Conservation (phyloP, 2,329 filamentous ascomycete species). For the Hypocrella siamensis region DNA sequence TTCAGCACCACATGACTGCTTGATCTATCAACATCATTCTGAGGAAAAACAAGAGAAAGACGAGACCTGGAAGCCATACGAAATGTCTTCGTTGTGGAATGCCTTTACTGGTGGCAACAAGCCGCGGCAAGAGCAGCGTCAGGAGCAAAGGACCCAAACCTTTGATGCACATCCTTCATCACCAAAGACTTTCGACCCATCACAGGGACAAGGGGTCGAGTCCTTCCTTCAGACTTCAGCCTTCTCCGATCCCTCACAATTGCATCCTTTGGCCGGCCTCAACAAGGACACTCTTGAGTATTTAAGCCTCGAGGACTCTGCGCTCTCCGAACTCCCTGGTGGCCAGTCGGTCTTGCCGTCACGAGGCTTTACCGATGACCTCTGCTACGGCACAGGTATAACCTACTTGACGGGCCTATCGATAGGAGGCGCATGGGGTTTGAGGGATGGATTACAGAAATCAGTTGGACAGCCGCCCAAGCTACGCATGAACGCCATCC, state of each 20-base stretch:
- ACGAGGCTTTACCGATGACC: constrained; percentile 92
- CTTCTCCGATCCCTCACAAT: constrained; percentile 70
- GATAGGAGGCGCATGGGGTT: constrained; percentile 78
- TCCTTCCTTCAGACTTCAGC: constrained; percentile 66
- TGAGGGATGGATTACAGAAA: constrained; percentile 75
- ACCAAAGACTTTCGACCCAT: constrained; percentile 51
- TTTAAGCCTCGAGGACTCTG: constrained; percentile 81
- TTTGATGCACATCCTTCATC: constrained; percentile 30
- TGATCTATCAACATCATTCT: not conserved
- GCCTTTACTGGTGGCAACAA: constrained; percentile 45
- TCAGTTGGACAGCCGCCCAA: constrained; percentile 69
- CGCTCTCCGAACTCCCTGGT: constrained; percentile 73
- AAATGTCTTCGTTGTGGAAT: constrained; percentile 45
- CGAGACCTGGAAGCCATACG: too few species aligned
- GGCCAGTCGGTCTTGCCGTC: constrained; percentile 80
- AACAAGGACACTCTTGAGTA: constrained; percentile 93
- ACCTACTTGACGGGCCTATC: constrained; percentile 83
- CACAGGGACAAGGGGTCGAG: constrained; percentile 63
- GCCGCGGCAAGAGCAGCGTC: constrained; percentile 24
- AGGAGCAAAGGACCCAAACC: constrained; percentile 10
- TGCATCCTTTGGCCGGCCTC: constrained; percentile 87
- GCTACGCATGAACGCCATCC: constrained; percentile 80
- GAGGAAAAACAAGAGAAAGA: not conserved
- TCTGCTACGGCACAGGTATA: constrained; percentile 92
- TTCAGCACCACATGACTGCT: not conserved